Base-by-base conservation (phyloP, 2,329 filamentous ascomycete species). In the Coniochaeta hoffmannii region DNA sequence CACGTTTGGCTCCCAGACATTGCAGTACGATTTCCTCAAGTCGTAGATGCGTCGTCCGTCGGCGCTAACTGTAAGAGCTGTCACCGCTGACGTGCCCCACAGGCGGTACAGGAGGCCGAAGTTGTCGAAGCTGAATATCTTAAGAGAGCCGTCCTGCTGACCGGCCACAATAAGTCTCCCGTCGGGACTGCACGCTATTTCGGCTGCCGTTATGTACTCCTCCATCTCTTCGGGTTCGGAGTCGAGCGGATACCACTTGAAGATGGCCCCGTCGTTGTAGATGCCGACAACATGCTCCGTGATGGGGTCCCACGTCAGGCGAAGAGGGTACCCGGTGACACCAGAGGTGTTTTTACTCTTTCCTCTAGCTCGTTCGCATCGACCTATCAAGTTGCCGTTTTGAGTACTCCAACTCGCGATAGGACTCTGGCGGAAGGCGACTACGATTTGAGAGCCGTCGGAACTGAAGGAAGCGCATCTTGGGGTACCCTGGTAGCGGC, bases 291-390 rank as follows among this genome's bases (percentile, higher is more conserved):
- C 30, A 7, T 62, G 54, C 5, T 46, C 56, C 24, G 44, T 54
- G 22, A 60, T 58, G 2, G 64, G 62, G 56, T 63, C 59, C 63
- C 64, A 65, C 0, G n/a, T n/a, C n/a, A n/a, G n/a, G n/a, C n/a
- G n/a, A n/a, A n/a, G n/a, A n/a, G n/a, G n/a, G n/a, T n/a, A n/a
- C n/a, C n/a, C n/a, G n/a, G n/a, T n/a, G n/a, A n/a, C n/a, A n/a
- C n/a, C n/a, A n/a, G n/a, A n/a, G n/a, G n/a, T n/a, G n/a, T n/a
- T n/a, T n/a, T n/a, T n/a, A n/a, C n/a, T n/a, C n/a, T n/a, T n/a
- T n/a, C n/a, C n/a, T n/a, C n/a, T n/a, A n/a, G n/a, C n/a, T n/a
- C n/a, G n/a, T n/a, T n/a, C n/a, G n/a, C n/a, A n/a, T n/a, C n/a
- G n/a, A n/a, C n/a, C n/a, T n/a, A n/a, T n/a, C n/a, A n/a, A n/a